Conservation (phyloP, 768 basidiomycete species). For the Botryobasidium botryosum region DNA sequence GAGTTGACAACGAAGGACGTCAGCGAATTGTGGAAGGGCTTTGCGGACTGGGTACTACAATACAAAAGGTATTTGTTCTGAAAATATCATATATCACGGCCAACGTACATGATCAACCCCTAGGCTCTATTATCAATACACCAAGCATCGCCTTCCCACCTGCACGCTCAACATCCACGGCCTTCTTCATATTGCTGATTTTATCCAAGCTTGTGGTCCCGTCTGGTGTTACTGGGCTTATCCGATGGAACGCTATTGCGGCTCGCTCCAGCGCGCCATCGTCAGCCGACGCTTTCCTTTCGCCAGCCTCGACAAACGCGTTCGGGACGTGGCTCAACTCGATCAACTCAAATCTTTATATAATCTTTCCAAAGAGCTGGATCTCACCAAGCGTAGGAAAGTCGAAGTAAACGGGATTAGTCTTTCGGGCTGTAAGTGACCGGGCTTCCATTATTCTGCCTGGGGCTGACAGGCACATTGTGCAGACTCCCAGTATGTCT, state of each 20-base stretch:
- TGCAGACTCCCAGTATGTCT: no score
- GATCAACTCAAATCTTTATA: background rate
- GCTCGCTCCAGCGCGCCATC: slow-evolving; percentile 16
- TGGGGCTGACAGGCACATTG: no score
- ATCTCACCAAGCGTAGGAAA: background rate
- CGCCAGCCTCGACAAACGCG: background rate
- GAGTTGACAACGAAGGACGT: no score
- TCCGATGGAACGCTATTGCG: slow-evolving; percentile 23
- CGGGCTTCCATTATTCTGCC: no score
- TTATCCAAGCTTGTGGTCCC: slow-evolving; percentile 21
- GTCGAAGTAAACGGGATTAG: background rate
- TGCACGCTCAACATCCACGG: slow-evolving; percentile 23
- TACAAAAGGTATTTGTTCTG: no score
- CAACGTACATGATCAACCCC: no score
- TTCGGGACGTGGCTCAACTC: background rate
- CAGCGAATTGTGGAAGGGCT: no score
- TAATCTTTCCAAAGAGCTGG: background rate
- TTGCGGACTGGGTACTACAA: no score
- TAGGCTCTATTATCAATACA: slow-evolving; percentile 23
- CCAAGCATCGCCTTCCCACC: slow-evolving; percentile 15
- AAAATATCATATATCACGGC: no score
- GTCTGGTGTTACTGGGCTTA: slow-evolving; percentile 24
- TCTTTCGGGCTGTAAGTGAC: no score
- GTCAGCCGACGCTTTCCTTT: background rate
- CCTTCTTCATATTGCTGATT: slow-evolving; percentile 21